Base-by-base conservation (phyloP, 139 green algal genomes). In the Gonium pectorale region DNA sequence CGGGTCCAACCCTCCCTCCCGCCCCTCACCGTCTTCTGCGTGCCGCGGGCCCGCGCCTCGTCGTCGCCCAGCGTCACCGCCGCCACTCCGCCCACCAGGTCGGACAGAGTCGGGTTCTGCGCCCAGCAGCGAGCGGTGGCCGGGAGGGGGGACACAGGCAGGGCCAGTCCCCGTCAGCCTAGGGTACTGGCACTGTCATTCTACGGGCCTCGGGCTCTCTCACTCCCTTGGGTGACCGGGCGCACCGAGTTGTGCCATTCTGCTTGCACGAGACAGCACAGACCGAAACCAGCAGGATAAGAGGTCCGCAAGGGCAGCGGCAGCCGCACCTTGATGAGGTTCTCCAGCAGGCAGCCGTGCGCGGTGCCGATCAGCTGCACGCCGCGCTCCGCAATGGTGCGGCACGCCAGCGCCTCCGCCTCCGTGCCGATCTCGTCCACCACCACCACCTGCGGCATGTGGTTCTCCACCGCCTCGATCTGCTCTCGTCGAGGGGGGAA, bases 251-350 rank as follows among this genome's bases (percentile, higher is more conserved):
- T n/a, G n/a, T n/a, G n/a, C n/a, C n/a, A n/a, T n/a, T n/a, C n/a
- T n/a, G n/a, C n/a, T n/a, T n/a, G n/a, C n/a, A n/a, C n/a, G n/a
- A n/a, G n/a, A n/a, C n/a, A n/a, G n/a, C n/a, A n/a, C n/a, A n/a
- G n/a, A n/a, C n/a, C n/a, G n/a, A n/a, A n/a, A n/a, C n/a, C n/a
- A n/a, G n/a, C n/a, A n/a, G n/a, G n/a, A n/a, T n/a, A n/a, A n/a
- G n/a, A n/a, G n/a, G n/a, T n/a, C n/a, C n/a, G n/a, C n/a, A n/a
- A 90, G 6, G 94, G 95, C 77, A 99, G n/a, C n/a, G n/a, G n/a
- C n/a, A n/a, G n/a, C n/a, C n/a, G n/a, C n/a, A n/a, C 98, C 81
- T 99, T 99, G 86, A 99, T 97, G 49, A 99, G 87, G 85, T 99
- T 99, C 89, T 98, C 97, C 52, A 99, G 91, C 69, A 98, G 67